Evolutionary conservation across 2,329 filamentous ascomycete genomes (phyloP), one percentile per base, ranked within the genome.

Genomic region (Sporothrix dimorphospora): DNA sequence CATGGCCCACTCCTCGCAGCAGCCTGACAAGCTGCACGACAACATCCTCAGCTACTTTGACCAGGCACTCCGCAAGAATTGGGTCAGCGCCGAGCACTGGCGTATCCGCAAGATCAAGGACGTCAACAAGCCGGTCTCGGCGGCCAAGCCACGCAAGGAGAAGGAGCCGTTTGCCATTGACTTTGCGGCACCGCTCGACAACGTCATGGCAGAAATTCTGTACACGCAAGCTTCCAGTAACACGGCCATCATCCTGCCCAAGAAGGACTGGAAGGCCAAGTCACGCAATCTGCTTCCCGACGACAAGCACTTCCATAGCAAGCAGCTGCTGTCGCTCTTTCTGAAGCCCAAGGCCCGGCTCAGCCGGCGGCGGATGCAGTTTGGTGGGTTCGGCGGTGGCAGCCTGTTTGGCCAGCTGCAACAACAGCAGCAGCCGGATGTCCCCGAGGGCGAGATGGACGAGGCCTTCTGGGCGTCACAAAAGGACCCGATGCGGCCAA

Each of bases 31-130:
- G 78, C 83, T 91, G 80, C 94, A 98, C 79, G 94, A 98, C 77
- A 95, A 97, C 77, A 97, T 99, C 16, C 72, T 99, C n/a, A 92
- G 93, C 78, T 99, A 98, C 83, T 99, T 99, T 79, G 96, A 99
- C 80, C 94, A 97, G 78, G 94, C 95, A 2, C 83, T 98, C 57
- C 93, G 96, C 79, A 98, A 97, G 86, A 98, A 98, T 78, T 99
- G 96, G 95, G 91, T 92, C 6, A 97, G 94, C 66, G 95, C 96
- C n/a, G 96, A 98, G 80, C 96, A 99, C 81, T 99, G 96, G 96
- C 91, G 95, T 76, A 98, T 99, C 79, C 89, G 93, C 74, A 94
- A 94, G 79, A 96, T 99, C 81, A 98, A 98, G 78, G 89, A 91
- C 75, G 83, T 86, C 78, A 67, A 61, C 68, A 71, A 74, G 71